Evolutionary conservation across 2,329 filamentous ascomycete species (phyloP), one percentile per base, ranked within the genome.

Genomic region (Arthroderma sp.): DNA sequence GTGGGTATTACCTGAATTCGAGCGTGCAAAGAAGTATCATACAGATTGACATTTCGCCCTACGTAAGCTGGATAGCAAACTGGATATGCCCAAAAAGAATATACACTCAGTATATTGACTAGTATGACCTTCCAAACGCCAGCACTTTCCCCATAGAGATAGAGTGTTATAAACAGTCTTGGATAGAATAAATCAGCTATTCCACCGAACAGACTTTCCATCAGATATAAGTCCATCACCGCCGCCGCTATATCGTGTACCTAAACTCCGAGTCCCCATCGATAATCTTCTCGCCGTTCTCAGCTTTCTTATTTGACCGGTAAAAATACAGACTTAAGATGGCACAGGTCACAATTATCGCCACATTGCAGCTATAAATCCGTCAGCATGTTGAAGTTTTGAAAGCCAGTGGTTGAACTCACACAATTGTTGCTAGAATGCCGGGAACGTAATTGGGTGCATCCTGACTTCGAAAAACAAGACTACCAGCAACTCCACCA

Each of bases 401-500:
- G 27, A 41, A 38, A 37, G 15, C 1, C 7, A 36, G n/a, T 43
- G 15, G 29, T 5, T 28, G 6, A 9, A 46, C 49, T 29, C 39
- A 50, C 50, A 38, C 37, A 32, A 51, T 46, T 8, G 36, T 40
- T 29, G 48, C 45, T 15, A 43, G 15, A 10, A 52, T 47, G 10
- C 50, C 50, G 31, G 50, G 48, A 7, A 45, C 34, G 31, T 52
- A 52, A 8, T 28, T 5, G 9, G 50, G 50, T 3, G 22, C 31
- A 42, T 52, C 48, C 32, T 52, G 48, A 4, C 22, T 36, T 52
- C 77, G 70, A 63, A 86, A 87, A 6, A 86, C 76, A 45, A 83
- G 66, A 50, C 73, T 76, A n/a, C 82, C 82, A 1, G 75, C 73
- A 50, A 87, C 86, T 31, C 83, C 83, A 32, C 83, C 83, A 15